Base-by-base conservation (phyloP, 1,284 basidiomycete species). In the Austropuccinia psidii region DNA sequence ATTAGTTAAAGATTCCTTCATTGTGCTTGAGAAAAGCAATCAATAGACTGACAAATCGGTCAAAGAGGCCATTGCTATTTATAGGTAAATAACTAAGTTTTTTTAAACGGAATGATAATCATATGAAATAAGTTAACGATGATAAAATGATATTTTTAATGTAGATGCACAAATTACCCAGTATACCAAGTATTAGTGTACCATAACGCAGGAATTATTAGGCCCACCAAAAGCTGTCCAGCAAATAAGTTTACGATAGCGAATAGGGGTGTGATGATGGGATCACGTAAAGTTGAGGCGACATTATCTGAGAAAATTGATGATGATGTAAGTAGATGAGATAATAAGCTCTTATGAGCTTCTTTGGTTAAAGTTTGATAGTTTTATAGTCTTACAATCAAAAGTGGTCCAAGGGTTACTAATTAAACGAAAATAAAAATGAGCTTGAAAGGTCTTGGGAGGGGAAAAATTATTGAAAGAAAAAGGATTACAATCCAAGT, bases 321-420 rank as follows among this genome's bases (percentile, higher is more conserved):
- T 29, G 31, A n/a, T n/a, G n/a, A n/a, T n/a, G n/a, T n/a, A n/a
- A n/a, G n/a, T n/a, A n/a, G n/a, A n/a, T n/a, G n/a, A n/a, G n/a
- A n/a, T n/a, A n/a, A n/a, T n/a, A n/a, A 45, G 9, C n/a, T 45
- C 41, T n/a, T 9, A 45, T 9, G n/a, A 19, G 9, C 41, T 45
- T 9, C 41, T 45, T 45, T 45, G n/a, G 41, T 45, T 45, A 9
- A 11, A 45, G n/a, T 45, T n/a, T n/a, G n/a, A n/a, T n/a, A n/a
- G n/a, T n/a, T n/a, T n/a, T n/a, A n/a, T 29, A 1, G 13, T 9
- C 68, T 50, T 39, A 72, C 68, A 72, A 31, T 72, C 68, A 60
- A 72, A 72, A 4, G 68, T 72, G n/a, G 68, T 21, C 68, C 68
- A 72, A 37, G 68, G 68, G 45, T 72, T 72, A 6, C 68, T 72